Percentiles rank a stretch among this genome's conserved stretches.
These are phyloP conservation scores for Eucalyptus melliodora DNA, from an alignment of 345 rosid genomes.

Conservation along the genomic window DNA sequence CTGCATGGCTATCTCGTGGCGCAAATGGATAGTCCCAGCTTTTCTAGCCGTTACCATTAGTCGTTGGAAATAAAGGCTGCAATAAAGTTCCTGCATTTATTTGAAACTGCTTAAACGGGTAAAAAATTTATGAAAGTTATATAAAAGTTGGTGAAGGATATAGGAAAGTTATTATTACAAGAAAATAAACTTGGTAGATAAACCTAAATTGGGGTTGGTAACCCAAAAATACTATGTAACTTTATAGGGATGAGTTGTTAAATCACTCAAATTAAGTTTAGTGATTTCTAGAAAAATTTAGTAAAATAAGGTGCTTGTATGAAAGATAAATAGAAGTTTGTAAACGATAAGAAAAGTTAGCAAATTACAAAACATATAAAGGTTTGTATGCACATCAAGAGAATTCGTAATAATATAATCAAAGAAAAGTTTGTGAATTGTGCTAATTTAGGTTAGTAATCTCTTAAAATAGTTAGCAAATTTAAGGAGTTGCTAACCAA, in stretches of 20 bases:
- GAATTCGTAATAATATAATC: background rate
- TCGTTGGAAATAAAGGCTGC: background rate
- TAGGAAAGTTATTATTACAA: background rate
- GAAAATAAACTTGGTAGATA: background rate
- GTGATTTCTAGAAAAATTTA: background rate
- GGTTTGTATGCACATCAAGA: background rate
- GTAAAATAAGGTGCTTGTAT: background rate
- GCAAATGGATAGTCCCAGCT: background rate
- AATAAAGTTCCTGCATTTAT: background rate
- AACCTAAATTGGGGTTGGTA: background rate
- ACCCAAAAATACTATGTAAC: background rate
- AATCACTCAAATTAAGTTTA: background rate
- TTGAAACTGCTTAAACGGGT: background rate
- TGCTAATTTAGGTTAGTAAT: background rate
- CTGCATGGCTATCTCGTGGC: background rate
- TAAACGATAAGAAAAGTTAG: background rate
- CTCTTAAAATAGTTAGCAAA: background rate
- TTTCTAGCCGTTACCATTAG: background rate
- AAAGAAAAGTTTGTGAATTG: background rate
- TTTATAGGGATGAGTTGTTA: background rate
- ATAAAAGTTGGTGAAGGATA: background rate
- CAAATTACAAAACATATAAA: too few species aligned
- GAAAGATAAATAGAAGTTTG: background rate
- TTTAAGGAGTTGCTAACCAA: background rate
- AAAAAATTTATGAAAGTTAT: background rate